phyloP scores from a whole-genome alignment of 1,284 basidiomycete genomes.

The Sanghuangporus sanghuang region DNA sequence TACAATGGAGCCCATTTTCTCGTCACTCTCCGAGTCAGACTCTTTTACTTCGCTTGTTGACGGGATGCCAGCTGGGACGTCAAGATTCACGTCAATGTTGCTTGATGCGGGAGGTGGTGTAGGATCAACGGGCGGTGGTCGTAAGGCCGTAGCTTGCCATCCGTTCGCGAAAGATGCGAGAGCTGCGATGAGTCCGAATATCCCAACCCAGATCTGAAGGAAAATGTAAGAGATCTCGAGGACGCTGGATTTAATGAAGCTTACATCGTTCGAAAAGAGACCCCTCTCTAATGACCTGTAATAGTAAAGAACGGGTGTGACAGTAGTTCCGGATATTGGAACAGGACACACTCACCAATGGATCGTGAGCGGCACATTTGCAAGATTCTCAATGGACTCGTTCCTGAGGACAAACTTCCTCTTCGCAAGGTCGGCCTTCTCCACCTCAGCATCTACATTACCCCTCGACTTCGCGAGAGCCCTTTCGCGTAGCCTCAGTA shows the following conservation, averaged over 20 bases:
- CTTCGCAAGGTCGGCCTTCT: slow-evolving; percentile 52
- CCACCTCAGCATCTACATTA: slow-evolving; percentile 37
- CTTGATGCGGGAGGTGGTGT: not conserved
- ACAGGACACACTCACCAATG: slow-evolving; percentile 59
- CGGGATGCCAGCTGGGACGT: not conserved
- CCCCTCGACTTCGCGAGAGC: slow-evolving; percentile 51
- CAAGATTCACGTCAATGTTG: not conserved
- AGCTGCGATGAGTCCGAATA: slow-evolving; percentile 60
- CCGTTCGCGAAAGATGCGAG: slow-evolving; percentile 64
- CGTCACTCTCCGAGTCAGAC: not conserved
- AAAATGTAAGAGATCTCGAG: not conserved
- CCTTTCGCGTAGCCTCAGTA: slow-evolving; percentile 49
- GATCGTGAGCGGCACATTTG: slow-evolving; percentile 74
- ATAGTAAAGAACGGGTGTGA: not conserved
- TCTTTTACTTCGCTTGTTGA: not conserved
- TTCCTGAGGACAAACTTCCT: slow-evolving; percentile 69
- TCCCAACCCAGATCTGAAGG: slow-evolving; percentile 51
- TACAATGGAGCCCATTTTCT: not conserved
- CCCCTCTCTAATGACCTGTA: slow-evolving; percentile 64
- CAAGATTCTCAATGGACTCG: slow-evolving; percentile 69
- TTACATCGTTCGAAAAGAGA: slow-evolving; percentile 59
- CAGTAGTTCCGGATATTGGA: not conserved
- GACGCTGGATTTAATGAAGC: slow-evolving; percentile 13
- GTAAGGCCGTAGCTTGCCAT: slow-evolving; percentile 67
- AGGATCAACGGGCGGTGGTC: slow-evolving; percentile 23